Evolutionary conservation across 306 rosid genomes (phyloP).

Genomic region (Prunus mongolica): DNA sequence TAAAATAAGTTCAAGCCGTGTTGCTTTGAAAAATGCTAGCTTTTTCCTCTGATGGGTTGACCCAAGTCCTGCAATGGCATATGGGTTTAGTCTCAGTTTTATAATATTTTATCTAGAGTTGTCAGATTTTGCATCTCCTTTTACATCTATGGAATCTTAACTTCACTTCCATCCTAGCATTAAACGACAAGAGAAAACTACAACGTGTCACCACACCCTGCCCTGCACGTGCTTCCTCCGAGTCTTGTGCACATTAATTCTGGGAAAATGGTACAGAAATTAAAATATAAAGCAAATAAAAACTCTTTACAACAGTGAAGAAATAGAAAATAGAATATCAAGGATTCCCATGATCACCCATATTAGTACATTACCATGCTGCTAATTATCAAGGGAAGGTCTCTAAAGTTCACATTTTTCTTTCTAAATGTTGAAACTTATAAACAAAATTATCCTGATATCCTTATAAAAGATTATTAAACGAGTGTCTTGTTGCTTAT

Average conservation of each 20-base stretch:
- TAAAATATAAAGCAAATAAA: constrained; percentile 17
- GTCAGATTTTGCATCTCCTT: constrained; percentile 32
- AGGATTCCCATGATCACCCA: constrained; percentile 36
- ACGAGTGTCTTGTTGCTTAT: neutral
- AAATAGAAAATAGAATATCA: constrained; percentile 12
- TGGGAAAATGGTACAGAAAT: constrained; percentile 13
- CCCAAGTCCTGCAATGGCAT: constrained; percentile 22
- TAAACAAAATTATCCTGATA: neutral
- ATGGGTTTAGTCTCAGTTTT: constrained; percentile 21
- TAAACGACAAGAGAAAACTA: constrained; percentile 60
- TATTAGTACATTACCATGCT: constrained; percentile 19
- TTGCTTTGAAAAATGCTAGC: neutral
- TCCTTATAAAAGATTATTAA: neutral
- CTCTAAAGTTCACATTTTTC: neutral
- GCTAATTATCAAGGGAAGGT: neutral
- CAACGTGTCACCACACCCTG: constrained; percentile 30
- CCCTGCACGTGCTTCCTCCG: constrained; percentile 67
- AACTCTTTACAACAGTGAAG: neutral
- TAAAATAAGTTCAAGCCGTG: neutral
- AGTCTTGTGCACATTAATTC: constrained; percentile 32
- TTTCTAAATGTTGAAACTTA: neutral
- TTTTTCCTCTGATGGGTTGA: constrained; percentile 27
- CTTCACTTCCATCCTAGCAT: constrained; percentile 30
- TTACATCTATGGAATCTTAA: constrained; percentile 52
- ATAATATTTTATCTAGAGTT: constrained; percentile 12